phyloP scores from a whole-genome alignment of 768 basidiomycete genomes.

The Calocybe cyanea region DNA sequence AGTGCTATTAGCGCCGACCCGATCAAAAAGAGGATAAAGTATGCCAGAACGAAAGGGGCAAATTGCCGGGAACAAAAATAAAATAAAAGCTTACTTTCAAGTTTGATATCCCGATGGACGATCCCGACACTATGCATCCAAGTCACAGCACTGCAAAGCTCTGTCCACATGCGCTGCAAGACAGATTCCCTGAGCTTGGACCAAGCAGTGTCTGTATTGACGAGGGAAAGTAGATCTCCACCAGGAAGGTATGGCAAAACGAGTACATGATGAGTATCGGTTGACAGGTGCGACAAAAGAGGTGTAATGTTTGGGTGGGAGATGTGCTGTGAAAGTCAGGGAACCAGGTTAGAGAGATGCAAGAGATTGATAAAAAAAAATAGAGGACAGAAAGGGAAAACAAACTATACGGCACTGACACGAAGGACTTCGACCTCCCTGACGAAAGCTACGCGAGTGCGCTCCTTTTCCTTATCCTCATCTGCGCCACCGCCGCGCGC shows the following conservation, averaged over 20 bases:
- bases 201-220: conserved; percentile 54
- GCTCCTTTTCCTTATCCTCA: conserved; percentile 52
- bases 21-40: neutral
- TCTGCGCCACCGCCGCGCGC: conserved; percentile 34
- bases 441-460: conserved; percentile 74
- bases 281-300: conserved; percentile 67
- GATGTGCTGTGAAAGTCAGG: too few relatives aligned
- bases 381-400: neutral
- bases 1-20: conserved; percentile 2
- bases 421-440: conserved; percentile 83
- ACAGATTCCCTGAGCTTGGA: conserved; percentile 37
- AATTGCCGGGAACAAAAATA: neutral
- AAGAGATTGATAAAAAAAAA: neutral
- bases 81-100: conserved; percentile 53
- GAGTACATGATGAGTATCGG: conserved; percentile 69
- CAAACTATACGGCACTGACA: conserved; percentile 27
- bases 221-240: conserved; percentile 77
- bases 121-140: conserved; percentile 87
- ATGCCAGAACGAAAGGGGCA: too few relatives aligned
- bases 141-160: conserved; percentile 72
- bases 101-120: conserved; percentile 90
- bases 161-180: conserved; percentile 67
- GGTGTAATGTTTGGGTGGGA: conserved; percentile 79
- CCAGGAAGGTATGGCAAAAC: conserved; percentile 74
- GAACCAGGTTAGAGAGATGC: neutral